Evolutionary conservation across 495 filamentous ascomycete species (phyloP), one percentile per base, ranked within the genome.

Genomic region (Penicillium pancosmium): DNA sequence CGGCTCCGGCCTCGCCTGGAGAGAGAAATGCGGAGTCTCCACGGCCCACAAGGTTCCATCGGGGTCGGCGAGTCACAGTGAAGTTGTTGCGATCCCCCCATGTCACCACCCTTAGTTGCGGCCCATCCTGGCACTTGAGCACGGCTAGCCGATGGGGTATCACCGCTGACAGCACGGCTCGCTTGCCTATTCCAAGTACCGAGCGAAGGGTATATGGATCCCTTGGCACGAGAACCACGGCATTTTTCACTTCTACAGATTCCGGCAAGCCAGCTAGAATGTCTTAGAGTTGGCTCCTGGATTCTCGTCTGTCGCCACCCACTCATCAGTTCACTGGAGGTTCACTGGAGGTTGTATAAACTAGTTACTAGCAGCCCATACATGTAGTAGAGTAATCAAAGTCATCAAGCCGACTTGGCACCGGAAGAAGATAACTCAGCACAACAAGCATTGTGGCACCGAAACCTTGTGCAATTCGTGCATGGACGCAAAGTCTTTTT

Each of bases 1-100:
- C 38, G 27, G 41, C 41, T 44, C 56, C 50, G 63, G 57, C 53
- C 23, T 55, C 44, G 25, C 41, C 56, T 60, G 60, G 60, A 61
- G 63, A 60, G 8, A 44, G 59, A 58, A 58, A 67, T 61, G 66
- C 63, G 66, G 64, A 67, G 64, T 55, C 58, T 60, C 60, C 64
- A 59, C 59, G 54, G 57, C 36, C 35, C 48, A 43, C 59, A 47
- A 41, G 58, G 51, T 50, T 44, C 38, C 47, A 1, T 65, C 50
- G 54, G 59, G 7, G 21, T 61, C 57, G 57, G 60, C 60, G 47
- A 60, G 56, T 66, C 49, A 66, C 25, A 35, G 34, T 15, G 52
- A 38, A 23, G 50, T 8, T 25, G 6, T 33, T 8, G 11, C 18
- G 10, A 36, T 49, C 31, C 23, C n/a, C 44, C 48, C 34, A 25